Evolutionary conservation across 2,329 filamentous ascomycete genomes (phyloP).

Genomic region (Arthrobotrys entomopaga): DNA sequence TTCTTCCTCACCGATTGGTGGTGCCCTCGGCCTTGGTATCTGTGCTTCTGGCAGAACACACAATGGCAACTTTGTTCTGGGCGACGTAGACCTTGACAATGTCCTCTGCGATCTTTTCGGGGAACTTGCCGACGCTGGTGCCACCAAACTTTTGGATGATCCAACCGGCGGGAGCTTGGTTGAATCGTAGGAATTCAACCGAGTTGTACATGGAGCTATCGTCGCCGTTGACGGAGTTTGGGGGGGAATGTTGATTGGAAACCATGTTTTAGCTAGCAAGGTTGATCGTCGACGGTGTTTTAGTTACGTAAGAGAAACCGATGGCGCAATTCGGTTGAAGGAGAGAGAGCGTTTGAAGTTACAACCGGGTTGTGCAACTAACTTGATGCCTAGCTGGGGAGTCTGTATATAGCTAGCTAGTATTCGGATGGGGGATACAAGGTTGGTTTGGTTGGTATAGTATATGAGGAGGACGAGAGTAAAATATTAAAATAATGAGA

Average conservation of each 20-base stretch:
- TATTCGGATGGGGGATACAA: neutral
- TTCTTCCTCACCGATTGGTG: slow-evolving; percentile 80
- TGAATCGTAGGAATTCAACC: slow-evolving; percentile 39
- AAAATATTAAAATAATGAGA: neutral
- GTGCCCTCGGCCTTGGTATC: slow-evolving; percentile 95
- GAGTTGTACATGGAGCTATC: slow-evolving; percentile 43
- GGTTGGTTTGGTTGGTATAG: neutral
- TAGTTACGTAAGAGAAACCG: slow-evolving; percentile 53
- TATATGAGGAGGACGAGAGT: neutral
- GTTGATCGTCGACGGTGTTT: slow-evolving; percentile 5
- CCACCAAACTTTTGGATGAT: slow-evolving; percentile 95
- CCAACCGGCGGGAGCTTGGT: slow-evolving; percentile 67
- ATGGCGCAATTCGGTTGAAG: slow-evolving; percentile 36
- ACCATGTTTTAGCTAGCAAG: slow-evolving; percentile 22
- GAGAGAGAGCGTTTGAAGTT: too few species aligned
- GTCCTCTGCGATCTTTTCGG: slow-evolving; percentile 76
- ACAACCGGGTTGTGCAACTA: too few species aligned
- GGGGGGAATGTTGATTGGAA: slow-evolving; percentile 38
- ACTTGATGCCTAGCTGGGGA: too few species aligned
- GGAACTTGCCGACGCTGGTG: slow-evolving; percentile 94
- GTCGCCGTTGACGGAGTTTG: slow-evolving; percentile 51
- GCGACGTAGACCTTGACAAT: slow-evolving; percentile 73
- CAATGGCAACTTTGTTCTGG: slow-evolving; percentile 82
- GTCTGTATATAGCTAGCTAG: neutral
- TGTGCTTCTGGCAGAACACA: slow-evolving; percentile 94